These are phyloP conservation scores for Chalciporus piperatus DNA, from an alignment of 768 basidiomycete species.

Conservation along the genomic window DNA sequence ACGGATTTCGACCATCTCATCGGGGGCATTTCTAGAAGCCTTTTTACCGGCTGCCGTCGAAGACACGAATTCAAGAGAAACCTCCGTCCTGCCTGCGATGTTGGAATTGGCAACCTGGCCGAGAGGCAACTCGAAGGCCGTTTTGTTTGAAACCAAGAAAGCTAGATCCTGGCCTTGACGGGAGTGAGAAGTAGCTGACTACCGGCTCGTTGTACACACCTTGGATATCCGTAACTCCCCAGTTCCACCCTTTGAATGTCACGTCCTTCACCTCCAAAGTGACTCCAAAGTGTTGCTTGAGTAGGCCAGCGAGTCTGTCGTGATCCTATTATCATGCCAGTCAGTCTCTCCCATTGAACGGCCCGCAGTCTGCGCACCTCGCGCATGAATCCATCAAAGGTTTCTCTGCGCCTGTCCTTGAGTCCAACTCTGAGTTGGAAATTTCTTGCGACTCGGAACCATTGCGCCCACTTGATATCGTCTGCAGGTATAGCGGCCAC, in stretches of 20 bases:
- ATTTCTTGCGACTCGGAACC: slow-evolving; percentile 88
- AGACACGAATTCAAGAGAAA: slow-evolving; percentile 91
- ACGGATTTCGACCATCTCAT: slow-evolving; percentile 94
- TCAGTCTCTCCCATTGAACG: neutral
- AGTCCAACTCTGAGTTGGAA: slow-evolving; percentile 87
- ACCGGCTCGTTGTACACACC: slow-evolving; percentile 44
- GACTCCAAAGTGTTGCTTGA: slow-evolving; percentile 87
- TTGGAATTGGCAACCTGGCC: slow-evolving; percentile 91
- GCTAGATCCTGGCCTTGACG: slow-evolving; percentile 81
- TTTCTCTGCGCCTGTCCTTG: slow-evolving; percentile 72
- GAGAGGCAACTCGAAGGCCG: slow-evolving; percentile 87
- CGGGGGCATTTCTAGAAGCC: slow-evolving; percentile 43
- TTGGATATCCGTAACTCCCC: slow-evolving; percentile 94
- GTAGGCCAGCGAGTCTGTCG: slow-evolving; percentile 72
- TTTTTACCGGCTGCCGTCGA: slow-evolving; percentile 45
- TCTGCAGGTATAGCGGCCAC: slow-evolving; percentile 60
- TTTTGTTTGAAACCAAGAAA: slow-evolving; percentile 85
- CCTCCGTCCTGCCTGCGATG: slow-evolving; percentile 95
- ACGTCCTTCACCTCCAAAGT: slow-evolving; percentile 84
- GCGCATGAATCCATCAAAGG: slow-evolving; percentile 91
- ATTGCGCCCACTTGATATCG: slow-evolving; percentile 87
- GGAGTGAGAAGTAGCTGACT: slow-evolving; percentile 1
- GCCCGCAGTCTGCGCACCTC: slow-evolving; percentile 51
- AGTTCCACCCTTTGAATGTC: slow-evolving; percentile 96
- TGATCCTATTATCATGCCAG: slow-evolving; percentile 60